Conservation (phyloP, 75 land plant species). For the Pseudotsuga menziesii region DNA sequence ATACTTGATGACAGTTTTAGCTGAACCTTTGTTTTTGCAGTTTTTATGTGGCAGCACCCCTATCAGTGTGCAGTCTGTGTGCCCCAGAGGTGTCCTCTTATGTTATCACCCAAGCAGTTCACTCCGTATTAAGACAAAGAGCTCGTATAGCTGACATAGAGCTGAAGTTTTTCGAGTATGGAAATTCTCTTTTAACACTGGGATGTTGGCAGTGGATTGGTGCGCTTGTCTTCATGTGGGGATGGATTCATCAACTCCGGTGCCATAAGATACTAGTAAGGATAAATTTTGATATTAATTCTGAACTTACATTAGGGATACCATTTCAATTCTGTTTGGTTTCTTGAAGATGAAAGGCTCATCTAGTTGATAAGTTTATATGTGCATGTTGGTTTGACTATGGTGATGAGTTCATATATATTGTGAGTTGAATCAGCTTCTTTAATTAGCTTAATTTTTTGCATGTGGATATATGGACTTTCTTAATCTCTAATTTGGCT, state of each 20-base stretch:
- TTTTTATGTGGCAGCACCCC: slow-evolving; percentile 75
- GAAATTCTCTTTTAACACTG: slow-evolving; percentile 35
- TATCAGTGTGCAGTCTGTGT: slow-evolving; percentile 48
- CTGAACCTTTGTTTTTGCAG: slow-evolving; percentile 29
- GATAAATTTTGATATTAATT: neutral
- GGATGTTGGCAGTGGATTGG: slow-evolving; percentile 73
- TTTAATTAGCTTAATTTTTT: neutral
- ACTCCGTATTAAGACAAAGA: slow-evolving; percentile 28
- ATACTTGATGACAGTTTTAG: neutral
- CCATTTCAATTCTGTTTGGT: neutral
- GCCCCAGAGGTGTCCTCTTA: slow-evolving; percentile 28
- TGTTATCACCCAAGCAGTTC: slow-evolving; percentile 13
- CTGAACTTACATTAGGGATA: neutral
- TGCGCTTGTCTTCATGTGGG: slow-evolving; percentile 64
- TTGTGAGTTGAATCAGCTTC: neutral
- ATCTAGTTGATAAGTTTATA: neutral
- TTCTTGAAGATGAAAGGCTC: neutral
- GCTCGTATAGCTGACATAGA: slow-evolving; percentile 15
- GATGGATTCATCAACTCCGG: slow-evolving; percentile 68
- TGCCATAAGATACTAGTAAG: slow-evolving; percentile 80
- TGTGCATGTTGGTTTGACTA: too few species aligned
- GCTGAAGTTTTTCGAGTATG: slow-evolving; percentile 26
- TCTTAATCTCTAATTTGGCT: too few species aligned
- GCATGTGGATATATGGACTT: too few species aligned
- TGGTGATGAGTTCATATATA: neutral